A percentile compares a stretch with the other conserved stretches of the same genome.
Conservation (phyloP, 2,329 filamentous ascomycete genomes). For the Simplicillium aogashimaense region DNA sequence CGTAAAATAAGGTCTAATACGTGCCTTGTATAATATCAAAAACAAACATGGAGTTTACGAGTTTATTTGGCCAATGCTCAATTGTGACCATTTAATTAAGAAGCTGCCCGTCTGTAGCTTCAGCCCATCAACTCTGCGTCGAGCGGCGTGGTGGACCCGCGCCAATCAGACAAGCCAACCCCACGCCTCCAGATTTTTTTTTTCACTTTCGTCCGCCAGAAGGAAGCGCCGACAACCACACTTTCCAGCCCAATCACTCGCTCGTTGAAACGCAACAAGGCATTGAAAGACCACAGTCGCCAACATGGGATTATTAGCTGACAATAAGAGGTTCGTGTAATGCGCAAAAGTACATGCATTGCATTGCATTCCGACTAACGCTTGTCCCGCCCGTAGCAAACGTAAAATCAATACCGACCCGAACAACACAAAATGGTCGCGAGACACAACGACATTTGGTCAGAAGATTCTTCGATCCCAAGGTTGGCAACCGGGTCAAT, state of each 20-base stretch:
- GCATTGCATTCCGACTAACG: background rate
- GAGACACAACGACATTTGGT: conserved; percentile 73
- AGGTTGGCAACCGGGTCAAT: conserved; percentile 82
- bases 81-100: too few relatives aligned
- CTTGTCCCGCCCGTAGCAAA: conserved; percentile 14
- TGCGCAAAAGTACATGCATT: too few relatives aligned
- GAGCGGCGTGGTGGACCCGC: background rate
- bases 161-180: background rate
- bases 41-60: too few relatives aligned
- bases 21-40: too few relatives aligned
- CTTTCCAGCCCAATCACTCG: background rate
- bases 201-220: background rate
- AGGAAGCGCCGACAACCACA: too few relatives aligned
- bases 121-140: too few relatives aligned
- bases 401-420: conserved; percentile 79
- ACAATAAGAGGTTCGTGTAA: too few relatives aligned
- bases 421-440: conserved; percentile 90
- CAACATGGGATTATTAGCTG: too few relatives aligned
- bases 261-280: background rate
- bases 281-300: too few relatives aligned
- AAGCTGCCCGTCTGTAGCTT: too few relatives aligned
- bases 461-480: conserved; percentile 81
- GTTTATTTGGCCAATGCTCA: too few relatives aligned
- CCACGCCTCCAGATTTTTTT: conserved; percentile 9
- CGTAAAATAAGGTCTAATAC: too few relatives aligned